Evolutionary conservation across 139 green algal species (phyloP).

Genomic region (Prasinococcaceae sp.): DNA sequence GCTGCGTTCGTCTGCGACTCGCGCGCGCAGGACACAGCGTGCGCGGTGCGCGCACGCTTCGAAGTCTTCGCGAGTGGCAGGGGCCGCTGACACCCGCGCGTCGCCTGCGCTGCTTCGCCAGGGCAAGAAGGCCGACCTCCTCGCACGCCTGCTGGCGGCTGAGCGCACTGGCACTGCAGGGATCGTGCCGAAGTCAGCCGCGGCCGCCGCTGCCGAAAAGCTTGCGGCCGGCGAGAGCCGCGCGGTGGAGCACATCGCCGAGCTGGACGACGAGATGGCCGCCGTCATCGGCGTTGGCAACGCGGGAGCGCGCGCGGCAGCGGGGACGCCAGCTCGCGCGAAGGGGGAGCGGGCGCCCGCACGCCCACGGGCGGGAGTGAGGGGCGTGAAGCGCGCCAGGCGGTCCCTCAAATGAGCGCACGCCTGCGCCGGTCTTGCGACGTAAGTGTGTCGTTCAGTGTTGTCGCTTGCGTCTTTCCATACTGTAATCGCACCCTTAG

Average conservation of each 20-base stretch:
- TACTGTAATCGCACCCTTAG: too few relatives aligned
- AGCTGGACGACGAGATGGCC: constrained; percentile 34
- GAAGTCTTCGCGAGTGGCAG: constrained; percentile 1
- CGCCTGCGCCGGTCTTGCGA: too few relatives aligned
- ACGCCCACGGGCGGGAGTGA: too few relatives aligned
- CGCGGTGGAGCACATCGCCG: constrained; percentile 64
- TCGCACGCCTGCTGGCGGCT: background rate
- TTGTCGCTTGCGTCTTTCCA: too few relatives aligned
- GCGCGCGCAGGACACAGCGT: constrained; percentile 1
- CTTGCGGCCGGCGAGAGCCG: constrained; percentile 42
- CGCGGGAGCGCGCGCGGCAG: too few relatives aligned
- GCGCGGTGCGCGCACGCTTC: background rate
- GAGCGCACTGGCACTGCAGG: background rate
- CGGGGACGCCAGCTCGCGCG: too few relatives aligned
- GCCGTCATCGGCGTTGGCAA: too few relatives aligned
- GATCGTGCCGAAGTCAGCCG: background rate
- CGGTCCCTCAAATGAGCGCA: too few relatives aligned
- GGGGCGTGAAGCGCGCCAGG: too few relatives aligned
- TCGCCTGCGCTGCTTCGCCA: background rate
- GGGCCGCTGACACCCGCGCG: background rate
- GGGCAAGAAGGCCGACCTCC: background rate
- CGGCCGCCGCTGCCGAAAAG: constrained; percentile 58
- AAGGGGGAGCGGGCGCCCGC: too few relatives aligned
- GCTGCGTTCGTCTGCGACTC: too few relatives aligned
- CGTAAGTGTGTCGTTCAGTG: too few relatives aligned